Evolutionary conservation across 106 monocot species (phyloP), one percentile per base, ranked within the genome.

Genomic region (Hemerocallis citrina): DNA sequence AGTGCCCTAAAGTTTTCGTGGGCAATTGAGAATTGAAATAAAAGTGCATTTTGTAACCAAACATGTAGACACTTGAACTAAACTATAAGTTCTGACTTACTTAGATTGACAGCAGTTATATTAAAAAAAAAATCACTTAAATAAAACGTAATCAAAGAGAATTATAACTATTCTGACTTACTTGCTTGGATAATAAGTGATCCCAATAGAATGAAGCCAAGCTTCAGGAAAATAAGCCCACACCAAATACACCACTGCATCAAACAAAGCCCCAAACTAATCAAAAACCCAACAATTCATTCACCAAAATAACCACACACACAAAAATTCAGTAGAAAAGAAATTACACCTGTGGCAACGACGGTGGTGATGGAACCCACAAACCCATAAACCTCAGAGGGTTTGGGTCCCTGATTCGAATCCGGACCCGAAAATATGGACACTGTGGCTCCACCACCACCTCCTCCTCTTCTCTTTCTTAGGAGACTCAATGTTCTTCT

Each of bases 171-270:
- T 30, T 56, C 9, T 34, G 16, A 54, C 84, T 39, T n/a, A 98
- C 98, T 88, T 92, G 84, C 80, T 92, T 23, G 98, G 98, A 59
- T 88, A 92, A 43, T 98, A 98, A 10, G 92, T 98, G 78, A 98
- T 92, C 14, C 98, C 92, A 48, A 98, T 8, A 57, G 64, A 79
- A 68, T 82, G 85, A 51, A 98, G 69, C 82, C 88, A 92, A 0
- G 65, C 67, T 55, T 92, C 88, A 5, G 88, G 98, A 48, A 68
- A 88, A 68, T 98, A 92, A 0, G 98, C 98, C 98, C 98, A 98
- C n/a, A 67, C 77, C 30, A 92, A 55, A 67, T 80, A 88, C 15
- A 98, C 75, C 7, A 65, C 93, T 88, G 74, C 65, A 70, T 28
- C 41, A 32, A 43, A 63, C 17, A 40, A 58, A 63, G 36, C 65